phyloP scores from a whole-genome alignment of 768 basidiomycete species.

The Thelephora aurantiotincta region DNA sequence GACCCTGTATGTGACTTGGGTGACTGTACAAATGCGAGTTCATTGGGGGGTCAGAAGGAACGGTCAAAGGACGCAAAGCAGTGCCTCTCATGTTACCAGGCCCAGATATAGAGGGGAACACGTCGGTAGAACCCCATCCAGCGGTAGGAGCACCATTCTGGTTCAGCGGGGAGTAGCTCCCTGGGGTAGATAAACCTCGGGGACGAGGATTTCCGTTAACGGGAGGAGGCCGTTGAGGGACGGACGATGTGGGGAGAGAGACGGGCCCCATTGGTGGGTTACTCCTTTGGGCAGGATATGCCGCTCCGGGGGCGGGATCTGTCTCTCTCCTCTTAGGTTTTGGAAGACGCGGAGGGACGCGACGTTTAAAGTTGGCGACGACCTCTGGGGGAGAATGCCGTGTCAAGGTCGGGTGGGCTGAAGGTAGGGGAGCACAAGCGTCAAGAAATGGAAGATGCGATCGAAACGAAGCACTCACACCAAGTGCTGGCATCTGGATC shows the following conservation, averaged over 20 bases:
- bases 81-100: conserved; percentile 4
- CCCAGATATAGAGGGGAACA: conserved; percentile 21
- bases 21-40: conserved; percentile 50
- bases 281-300: conserved; percentile 65
- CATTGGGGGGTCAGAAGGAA: conserved; percentile 60
- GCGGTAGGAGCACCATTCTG: conserved; percentile 30
- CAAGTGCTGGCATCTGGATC: conserved; percentile 95
- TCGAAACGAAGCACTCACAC: conserved; percentile 46
- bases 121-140: conserved; percentile 36
- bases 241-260: conserved; percentile 32
- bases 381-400: conserved; percentile 83
- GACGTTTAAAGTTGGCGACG: conserved; percentile 89
- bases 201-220: conserved; percentile 45
- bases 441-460: conserved; percentile 1
- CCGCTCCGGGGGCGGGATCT: conserved; percentile 37
- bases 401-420: conserved; percentile 86
- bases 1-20: conserved; percentile 50
- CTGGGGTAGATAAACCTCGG: conserved; percentile 69
- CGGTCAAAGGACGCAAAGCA: conserved; percentile 71
- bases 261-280: conserved; percentile 55
- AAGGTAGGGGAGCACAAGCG: conserved; percentile 7
- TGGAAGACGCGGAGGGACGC: conserved; percentile 84
- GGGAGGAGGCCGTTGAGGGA: conserved; percentile 34
- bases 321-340: conserved; percentile 74
- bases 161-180: conserved; percentile 60